Evolutionary conservation across 1,284 basidiomycete genomes (phyloP).

Genomic region (Neolentinus lepideus): DNA sequence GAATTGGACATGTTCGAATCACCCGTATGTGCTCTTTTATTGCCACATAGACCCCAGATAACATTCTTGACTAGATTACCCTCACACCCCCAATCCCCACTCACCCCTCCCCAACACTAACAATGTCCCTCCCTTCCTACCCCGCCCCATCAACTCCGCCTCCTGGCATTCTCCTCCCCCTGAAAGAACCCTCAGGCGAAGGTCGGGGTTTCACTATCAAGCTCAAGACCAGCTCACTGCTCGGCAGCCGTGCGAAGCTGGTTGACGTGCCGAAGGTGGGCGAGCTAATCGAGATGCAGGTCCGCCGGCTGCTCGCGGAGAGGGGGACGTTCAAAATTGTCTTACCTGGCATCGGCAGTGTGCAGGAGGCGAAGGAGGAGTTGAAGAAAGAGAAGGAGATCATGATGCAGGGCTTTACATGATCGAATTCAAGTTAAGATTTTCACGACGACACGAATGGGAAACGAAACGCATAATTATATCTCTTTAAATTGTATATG

Average conservation of each 20-base stretch:
- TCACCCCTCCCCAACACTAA: conserved; percentile 6
- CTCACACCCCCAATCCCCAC: conserved; percentile 20
- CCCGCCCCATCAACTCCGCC: conserved; percentile 4
- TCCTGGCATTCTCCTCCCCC: background rate
- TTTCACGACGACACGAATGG: background rate
- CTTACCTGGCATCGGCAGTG: conserved; percentile 54
- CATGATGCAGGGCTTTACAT: background rate
- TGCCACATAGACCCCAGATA: conserved; percentile 4
- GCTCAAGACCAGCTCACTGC: conserved; percentile 67
- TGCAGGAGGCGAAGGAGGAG: conserved; percentile 36
- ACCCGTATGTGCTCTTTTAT: conserved; percentile 33
- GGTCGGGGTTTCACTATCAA: conserved; percentile 57
- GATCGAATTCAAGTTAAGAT: background rate
- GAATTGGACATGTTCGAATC: conserved; percentile 73
- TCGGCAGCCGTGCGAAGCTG: conserved; percentile 78
- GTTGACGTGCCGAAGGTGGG: conserved; percentile 81
- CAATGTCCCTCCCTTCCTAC: conserved; percentile 9
- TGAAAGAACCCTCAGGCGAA: background rate
- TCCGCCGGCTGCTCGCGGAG: conserved; percentile 40
- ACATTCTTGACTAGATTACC: conserved; percentile 30
- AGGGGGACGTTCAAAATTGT: conserved; percentile 62
- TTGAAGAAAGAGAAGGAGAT: conserved; percentile 26
- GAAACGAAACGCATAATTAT: too few species aligned
- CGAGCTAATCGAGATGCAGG: conserved; percentile 67
- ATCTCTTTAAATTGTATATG: background rate